Evolutionary conservation across 2,329 filamentous ascomycete species (phyloP).

Genomic region (Elsinoe fawcettii): DNA sequence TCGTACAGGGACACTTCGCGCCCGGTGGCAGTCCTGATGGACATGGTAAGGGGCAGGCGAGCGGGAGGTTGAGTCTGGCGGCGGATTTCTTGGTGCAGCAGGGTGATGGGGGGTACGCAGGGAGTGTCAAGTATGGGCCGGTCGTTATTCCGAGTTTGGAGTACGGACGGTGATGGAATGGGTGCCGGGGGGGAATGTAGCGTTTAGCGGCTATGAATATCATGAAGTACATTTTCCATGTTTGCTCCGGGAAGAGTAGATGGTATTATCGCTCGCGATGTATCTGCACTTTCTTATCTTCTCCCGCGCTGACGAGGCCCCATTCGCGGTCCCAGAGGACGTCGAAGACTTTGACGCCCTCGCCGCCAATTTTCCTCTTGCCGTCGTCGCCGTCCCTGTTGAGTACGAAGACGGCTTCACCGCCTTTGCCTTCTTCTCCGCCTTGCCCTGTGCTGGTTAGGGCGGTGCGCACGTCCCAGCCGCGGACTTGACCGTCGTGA

Average conservation of each 20-base stretch:
- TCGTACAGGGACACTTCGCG: conserved; percentile 42
- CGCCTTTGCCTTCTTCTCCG: conserved; percentile 46
- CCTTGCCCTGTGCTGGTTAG: conserved; percentile 46
- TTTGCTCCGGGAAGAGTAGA: background rate
- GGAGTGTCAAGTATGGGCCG: conserved; percentile 90
- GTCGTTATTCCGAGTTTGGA: conserved; percentile 75
- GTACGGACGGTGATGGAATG: conserved; percentile 36
- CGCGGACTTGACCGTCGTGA: conserved; percentile 82
- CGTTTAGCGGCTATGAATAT: background rate
- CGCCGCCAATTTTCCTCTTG: conserved; percentile 56
- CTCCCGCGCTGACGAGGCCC: conserved; percentile 83
- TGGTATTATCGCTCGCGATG: conserved; percentile 49
- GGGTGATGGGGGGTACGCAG: conserved; percentile 63
- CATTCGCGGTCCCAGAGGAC: conserved; percentile 79
- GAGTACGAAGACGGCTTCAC: conserved; percentile 68
- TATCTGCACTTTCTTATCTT: conserved; percentile 92
- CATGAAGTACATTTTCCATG: background rate
- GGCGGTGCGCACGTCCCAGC: conserved; percentile 69
- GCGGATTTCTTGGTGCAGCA: conserved; percentile 97
- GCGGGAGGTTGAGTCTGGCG: conserved; percentile 64
- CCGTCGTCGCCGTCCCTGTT: conserved; percentile 62
- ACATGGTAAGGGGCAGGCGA: conserved; percentile 31
- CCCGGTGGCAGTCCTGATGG: conserved; percentile 23
- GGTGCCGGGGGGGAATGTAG: background rate
- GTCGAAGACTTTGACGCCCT: conserved; percentile 82